A percentile compares a stretch with the other conserved stretches of the same genome.
Evolutionary conservation across 495 filamentous ascomycete species (phyloP).

Genomic region (Neurospora terricola): DNA sequence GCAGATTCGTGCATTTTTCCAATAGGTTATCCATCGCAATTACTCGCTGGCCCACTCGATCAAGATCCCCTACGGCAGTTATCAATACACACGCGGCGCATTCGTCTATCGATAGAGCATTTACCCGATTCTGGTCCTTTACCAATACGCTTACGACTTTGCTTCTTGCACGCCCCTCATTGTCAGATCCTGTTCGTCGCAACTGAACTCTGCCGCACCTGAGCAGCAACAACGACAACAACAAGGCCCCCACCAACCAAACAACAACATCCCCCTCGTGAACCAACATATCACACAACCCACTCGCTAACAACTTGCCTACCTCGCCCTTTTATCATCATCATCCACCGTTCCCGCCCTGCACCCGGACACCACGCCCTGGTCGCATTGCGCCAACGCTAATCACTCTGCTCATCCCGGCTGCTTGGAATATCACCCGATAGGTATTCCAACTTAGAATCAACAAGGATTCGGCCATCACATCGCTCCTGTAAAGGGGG

Average conservation of each 20-base stretch:
- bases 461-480: not conserved
- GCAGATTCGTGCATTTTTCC: constrained; percentile 20
- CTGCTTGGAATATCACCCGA: not conserved
- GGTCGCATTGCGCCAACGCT: not conserved
- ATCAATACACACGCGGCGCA: not conserved
- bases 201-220: not conserved
- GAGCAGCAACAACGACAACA: not conserved
- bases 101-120: not conserved
- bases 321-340: not conserved
- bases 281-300: not conserved
- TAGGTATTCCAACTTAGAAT: not conserved
- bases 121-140: not conserved
- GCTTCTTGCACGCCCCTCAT: not conserved
- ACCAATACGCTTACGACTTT: not conserved
- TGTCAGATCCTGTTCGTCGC: not conserved
- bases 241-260: not conserved
- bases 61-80: not conserved
- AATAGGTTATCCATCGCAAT: constrained; percentile 8
- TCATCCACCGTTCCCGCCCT: not conserved
- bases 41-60: constrained; percentile 1
- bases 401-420: not conserved
- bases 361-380: not conserved
- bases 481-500: not conserved
- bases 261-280: not conserved
- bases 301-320: not conserved